Evolutionary conservation across 2,329 filamentous ascomycete genomes (phyloP), one percentile per base, ranked within the genome.

Genomic region (Venturia nashicola): DNA sequence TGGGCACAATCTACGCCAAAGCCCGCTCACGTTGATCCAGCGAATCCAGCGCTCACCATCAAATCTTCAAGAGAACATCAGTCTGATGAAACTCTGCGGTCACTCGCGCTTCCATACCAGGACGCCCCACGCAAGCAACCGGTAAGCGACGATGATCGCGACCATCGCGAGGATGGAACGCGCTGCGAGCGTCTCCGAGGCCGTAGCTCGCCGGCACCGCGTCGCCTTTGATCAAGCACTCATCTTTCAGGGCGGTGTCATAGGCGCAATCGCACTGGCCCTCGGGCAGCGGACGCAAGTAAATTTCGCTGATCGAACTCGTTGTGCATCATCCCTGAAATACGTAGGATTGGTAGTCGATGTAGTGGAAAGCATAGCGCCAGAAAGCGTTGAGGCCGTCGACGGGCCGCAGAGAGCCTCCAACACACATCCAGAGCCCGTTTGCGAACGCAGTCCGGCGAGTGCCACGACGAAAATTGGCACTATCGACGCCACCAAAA

Each of bases 261-360:
- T n/a, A 7, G 20, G 18, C 48, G 71, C 89, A 93, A 4, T 75
- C 72, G 72, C n/a, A n/a, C n/a, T n/a, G n/a, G n/a, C n/a, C n/a
- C n/a, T n/a, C n/a, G n/a, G n/a, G n/a, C n/a, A n/a, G n/a, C n/a
- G n/a, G n/a, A n/a, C n/a, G n/a, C n/a, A n/a, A n/a, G n/a, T n/a
- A 89, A 95, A 2, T 77, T 80, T 16, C 89, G 79, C 20, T 82
- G 67, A 0, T 77, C 77, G 72, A 96, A 94, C 76, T 96, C 89
- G 71, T 94, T 95, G 62, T 93, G 86, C 89, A 95, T 94, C 90
- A 96, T 16, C 89, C 90, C 71, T 93, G 85, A 72, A 95, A 96
- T 5, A 95, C 90, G 69, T 92, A 95, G 51, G 80, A 78, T 76
- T 93, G 89, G 71, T 95, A 95, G 72, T 95, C 89, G 71, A 92